Percentiles rank a stretch among this genome's conserved stretches.
These are phyloP conservation scores for Phtheirospermum japonicum DNA, from an alignment of 257 asterid genomes.

Conservation along the genomic window DNA sequence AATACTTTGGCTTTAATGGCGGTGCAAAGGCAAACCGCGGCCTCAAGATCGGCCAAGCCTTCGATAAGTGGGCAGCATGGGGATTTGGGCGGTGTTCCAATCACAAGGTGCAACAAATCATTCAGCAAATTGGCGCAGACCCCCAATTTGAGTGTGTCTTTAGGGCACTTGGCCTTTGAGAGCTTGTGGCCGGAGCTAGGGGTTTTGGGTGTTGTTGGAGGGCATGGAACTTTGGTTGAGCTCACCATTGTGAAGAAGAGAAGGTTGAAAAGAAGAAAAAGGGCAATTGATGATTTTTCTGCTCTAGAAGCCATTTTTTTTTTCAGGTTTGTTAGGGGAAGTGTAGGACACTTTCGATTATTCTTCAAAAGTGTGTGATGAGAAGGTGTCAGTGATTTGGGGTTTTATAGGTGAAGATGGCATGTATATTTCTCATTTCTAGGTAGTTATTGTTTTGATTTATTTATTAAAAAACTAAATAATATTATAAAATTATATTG, in stretches of 20 bases:
- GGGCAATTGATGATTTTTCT: background rate
- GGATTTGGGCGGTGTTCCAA: conserved; percentile 22
- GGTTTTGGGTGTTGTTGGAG: background rate
- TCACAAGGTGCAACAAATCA: background rate
- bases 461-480: no score
- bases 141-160: background rate
- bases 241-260: conserved; percentile 15
- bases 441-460: no score
- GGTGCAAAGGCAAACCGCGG: conserved; percentile 38
- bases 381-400: no score
- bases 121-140: conserved; percentile 1
- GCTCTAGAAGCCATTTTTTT: background rate
- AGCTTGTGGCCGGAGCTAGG: background rate
- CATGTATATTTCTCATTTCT: no score
- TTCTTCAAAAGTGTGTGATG: no score
- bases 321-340: no score
- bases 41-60: conserved; percentile 38
- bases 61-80: conserved; percentile 38
- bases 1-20: conserved; percentile 33
- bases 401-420: no score
- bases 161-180: background rate
- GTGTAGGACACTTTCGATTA: no score
- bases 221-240: background rate
- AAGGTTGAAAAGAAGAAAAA: background rate
- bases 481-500: no score